These are phyloP conservation scores for Rhizopus delemar DNA, from an alignment of 371 early-diverging fungal species.

Conservation along the genomic window DNA sequence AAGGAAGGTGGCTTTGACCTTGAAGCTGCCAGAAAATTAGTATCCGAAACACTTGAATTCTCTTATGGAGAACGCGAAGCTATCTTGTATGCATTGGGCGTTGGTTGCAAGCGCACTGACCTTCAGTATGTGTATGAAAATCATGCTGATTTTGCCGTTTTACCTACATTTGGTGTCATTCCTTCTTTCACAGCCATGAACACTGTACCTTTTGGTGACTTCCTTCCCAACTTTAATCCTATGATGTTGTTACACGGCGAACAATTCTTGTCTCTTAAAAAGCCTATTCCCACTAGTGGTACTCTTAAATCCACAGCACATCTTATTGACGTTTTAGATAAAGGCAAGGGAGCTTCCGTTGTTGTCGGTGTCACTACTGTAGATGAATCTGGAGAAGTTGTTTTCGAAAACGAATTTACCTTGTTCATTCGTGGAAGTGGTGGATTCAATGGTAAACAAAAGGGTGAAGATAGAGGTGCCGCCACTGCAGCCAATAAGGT, in stretches of 20 bases:
- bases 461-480: slow-evolving; percentile 73
- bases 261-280: slow-evolving; percentile 87
- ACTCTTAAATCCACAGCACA: slow-evolving; percentile 73
- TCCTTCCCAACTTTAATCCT: slow-evolving; percentile 90
- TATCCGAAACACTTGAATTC: slow-evolving; percentile 49
- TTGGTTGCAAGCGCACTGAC: slow-evolving; percentile 88
- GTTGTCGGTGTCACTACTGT: slow-evolving; percentile 79
- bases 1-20: slow-evolving; percentile 55
- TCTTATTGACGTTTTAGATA: slow-evolving; percentile 92
- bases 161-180: slow-evolving; percentile 93
- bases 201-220: slow-evolving; percentile 69
- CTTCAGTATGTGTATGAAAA: slow-evolving; percentile 90
- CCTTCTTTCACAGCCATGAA: slow-evolving; percentile 77
- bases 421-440: slow-evolving; percentile 92
- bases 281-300: slow-evolving; percentile 83
- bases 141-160: slow-evolving; percentile 70
- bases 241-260: slow-evolving; percentile 98
- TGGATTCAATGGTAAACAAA: slow-evolving; percentile 85
- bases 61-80: slow-evolving; percentile 86
- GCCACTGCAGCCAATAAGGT: slow-evolving; percentile 72
- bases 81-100: slow-evolving; percentile 92
- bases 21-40: slow-evolving; percentile 55
- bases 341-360: slow-evolving; percentile 91
- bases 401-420: slow-evolving; percentile 88
- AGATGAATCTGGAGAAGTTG: slow-evolving; percentile 75